Evolutionary conservation across 495 filamentous ascomycete species (phyloP).

Genomic region (Penicillium soppii): DNA sequence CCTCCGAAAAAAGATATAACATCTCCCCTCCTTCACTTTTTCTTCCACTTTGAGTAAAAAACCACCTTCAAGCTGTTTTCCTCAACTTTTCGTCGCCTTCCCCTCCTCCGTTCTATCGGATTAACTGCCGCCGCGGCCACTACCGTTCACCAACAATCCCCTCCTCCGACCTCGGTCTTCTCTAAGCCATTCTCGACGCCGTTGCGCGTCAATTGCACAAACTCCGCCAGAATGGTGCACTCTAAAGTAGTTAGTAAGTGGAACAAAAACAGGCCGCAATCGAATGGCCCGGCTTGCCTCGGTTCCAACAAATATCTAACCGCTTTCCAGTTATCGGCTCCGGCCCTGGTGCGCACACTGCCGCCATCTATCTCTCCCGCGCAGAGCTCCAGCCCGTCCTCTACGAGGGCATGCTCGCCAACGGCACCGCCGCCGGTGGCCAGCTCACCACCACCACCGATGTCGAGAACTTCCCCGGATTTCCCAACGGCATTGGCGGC

Average conservation of each 20-base stretch:
- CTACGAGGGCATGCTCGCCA: constrained; percentile 97
- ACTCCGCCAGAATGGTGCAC: constrained; percentile 63
- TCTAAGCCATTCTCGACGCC: constrained; percentile 40
- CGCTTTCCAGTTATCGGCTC: constrained; percentile 68
- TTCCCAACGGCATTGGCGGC: constrained; percentile 84
- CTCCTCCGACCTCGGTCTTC: constrained; percentile 38
- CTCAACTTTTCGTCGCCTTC: constrained; percentile 65
- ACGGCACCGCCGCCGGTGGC: constrained; percentile 92
- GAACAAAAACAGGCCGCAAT: not conserved
- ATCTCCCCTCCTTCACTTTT: constrained; percentile 7
- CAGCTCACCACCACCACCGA: constrained; percentile 98
- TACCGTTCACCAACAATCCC: constrained; percentile 57
- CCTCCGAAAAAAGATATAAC: constrained; percentile 26
- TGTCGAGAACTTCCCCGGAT: constrained; percentile 96
- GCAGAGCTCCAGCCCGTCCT: constrained; percentile 87
- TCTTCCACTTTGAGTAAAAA: constrained; percentile 1
- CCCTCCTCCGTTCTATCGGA: constrained; percentile 61
- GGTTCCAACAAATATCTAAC: constrained; percentile 5
- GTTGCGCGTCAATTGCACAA: constrained; percentile 39
- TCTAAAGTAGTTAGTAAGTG: constrained; percentile 75
- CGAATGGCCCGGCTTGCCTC: not conserved
- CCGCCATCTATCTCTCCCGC: constrained; percentile 91
- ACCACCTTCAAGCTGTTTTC: constrained; percentile 78
- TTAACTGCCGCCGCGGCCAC: constrained; percentile 65
- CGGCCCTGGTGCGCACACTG: constrained; percentile 95